phyloP scores from a whole-genome alignment of 345 rosid genomes.

The Geranium rotundifolium region DNA sequence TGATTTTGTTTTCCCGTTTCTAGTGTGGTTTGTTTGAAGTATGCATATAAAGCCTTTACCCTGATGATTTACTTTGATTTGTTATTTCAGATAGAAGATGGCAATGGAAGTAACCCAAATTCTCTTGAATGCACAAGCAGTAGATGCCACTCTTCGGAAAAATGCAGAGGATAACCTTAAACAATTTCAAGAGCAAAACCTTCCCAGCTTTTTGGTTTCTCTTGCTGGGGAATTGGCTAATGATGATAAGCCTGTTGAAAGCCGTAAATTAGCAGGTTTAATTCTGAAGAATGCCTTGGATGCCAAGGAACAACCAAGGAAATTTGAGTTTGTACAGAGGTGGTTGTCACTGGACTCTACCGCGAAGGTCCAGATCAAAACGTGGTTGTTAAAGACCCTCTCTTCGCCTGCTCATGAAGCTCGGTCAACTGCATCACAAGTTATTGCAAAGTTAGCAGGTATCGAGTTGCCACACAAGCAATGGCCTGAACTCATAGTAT shows the following conservation, averaged over 20 bases:
- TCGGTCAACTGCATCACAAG: slow-evolving; percentile 35
- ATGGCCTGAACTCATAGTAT: no score
- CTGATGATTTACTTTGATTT: background rate
- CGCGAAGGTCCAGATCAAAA: slow-evolving; percentile 25
- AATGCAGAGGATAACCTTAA: slow-evolving; percentile 34
- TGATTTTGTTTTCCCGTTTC: no score
- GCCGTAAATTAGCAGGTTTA: slow-evolving; percentile 39
- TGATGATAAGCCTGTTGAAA: slow-evolving; percentile 39
- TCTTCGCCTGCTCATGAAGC: slow-evolving; percentile 33
- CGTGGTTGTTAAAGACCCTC: slow-evolving; percentile 27
- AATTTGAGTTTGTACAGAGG: slow-evolving; percentile 32
- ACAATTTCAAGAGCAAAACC: slow-evolving; percentile 38
- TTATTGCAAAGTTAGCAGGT: slow-evolving; percentile 33
- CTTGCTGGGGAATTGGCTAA: slow-evolving; percentile 33
- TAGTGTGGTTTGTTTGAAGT: no score
- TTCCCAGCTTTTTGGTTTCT: slow-evolving; percentile 31
- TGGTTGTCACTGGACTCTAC: slow-evolving; percentile 29
- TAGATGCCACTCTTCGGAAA: slow-evolving; percentile 36
- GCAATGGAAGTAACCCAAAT: slow-evolving; percentile 37
- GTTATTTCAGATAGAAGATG: slow-evolving; percentile 1
- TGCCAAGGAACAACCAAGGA: slow-evolving; percentile 42
- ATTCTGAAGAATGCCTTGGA: slow-evolving; percentile 37
- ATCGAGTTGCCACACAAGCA: no score
- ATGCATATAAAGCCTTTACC: background rate
- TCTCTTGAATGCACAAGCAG: slow-evolving; percentile 43